Percentiles rank a stretch among this genome's conserved stretches.
These are phyloP conservation scores for button mushroom (Agaricus bisporus) DNA, from an alignment of 768 basidiomycete genomes.

Conservation along the genomic window DNA sequence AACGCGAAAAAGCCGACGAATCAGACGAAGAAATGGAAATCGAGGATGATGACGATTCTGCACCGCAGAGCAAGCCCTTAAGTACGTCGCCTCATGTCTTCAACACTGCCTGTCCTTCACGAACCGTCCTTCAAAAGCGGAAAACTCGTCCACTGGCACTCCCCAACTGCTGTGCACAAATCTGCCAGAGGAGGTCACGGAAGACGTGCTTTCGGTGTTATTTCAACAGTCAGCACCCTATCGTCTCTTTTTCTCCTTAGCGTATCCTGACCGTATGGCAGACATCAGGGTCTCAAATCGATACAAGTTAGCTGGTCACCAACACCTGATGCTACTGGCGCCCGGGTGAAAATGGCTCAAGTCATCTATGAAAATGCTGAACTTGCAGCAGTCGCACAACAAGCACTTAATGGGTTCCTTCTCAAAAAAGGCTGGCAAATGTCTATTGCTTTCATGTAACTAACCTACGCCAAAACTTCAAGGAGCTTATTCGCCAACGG, in stretches of 20 bases:
- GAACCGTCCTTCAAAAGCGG: slow-evolving; percentile 23
- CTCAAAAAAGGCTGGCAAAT: slow-evolving; percentile 85
- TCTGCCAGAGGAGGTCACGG: slow-evolving; percentile 85
- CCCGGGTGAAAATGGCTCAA: slow-evolving; percentile 73
- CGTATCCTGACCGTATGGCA: slow-evolving; percentile 23
- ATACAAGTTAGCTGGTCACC: slow-evolving; percentile 67
- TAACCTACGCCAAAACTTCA: slow-evolving; percentile 7
- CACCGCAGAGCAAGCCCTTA: slow-evolving; percentile 32
- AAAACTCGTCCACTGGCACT: slow-evolving; percentile 45
- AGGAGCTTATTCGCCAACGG: slow-evolving; percentile 7
- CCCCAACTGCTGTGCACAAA: slow-evolving; percentile 73
- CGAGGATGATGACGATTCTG: slow-evolving; percentile 88
- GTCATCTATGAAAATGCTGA: slow-evolving; percentile 72
- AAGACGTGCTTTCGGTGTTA: slow-evolving; percentile 77
- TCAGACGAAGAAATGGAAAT: slow-evolving; percentile 80
- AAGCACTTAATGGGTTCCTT: slow-evolving; percentile 78
- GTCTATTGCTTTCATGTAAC: slow-evolving; percentile 64
- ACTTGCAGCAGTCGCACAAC: slow-evolving; percentile 71
- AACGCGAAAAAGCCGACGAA: slow-evolving; percentile 64
- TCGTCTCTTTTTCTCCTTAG: background rate
- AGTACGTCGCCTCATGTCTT: slow-evolving; percentile 37
- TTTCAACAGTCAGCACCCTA: slow-evolving; percentile 78
- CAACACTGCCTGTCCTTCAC: slow-evolving; percentile 24
- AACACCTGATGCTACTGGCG: slow-evolving; percentile 57
- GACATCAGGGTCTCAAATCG: slow-evolving; percentile 78